Evolutionary conservation across 2,329 filamentous ascomycete genomes (phyloP).

Genomic region (Orbilia javanica): DNA sequence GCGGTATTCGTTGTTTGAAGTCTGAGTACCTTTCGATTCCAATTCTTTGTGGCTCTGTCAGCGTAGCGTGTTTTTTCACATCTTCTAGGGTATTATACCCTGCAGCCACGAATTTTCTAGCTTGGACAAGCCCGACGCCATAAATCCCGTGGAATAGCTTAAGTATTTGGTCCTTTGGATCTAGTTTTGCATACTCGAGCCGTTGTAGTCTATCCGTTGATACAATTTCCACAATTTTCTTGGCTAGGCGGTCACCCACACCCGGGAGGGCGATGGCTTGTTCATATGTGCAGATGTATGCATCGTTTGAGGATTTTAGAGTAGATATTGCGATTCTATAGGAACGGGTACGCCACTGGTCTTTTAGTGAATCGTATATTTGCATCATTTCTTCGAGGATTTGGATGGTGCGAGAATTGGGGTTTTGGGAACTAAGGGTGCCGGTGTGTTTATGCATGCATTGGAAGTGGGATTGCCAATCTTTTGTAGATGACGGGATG

Average conservation of each 20-base stretch:
- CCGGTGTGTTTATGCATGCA: slow-evolving; percentile 73
- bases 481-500: slow-evolving; percentile 18
- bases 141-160: slow-evolving; percentile 82
- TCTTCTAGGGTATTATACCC: slow-evolving; percentile 82
- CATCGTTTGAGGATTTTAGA: slow-evolving; percentile 71
- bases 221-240: slow-evolving; percentile 91
- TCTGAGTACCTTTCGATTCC: slow-evolving; percentile 85
- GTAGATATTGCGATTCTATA: slow-evolving; percentile 84
- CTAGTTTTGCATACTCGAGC: slow-evolving; percentile 77
- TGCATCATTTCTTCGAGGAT: slow-evolving; percentile 78
- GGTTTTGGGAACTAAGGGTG: slow-evolving; percentile 69
- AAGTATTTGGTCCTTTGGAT: slow-evolving; percentile 75
- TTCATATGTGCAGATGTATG: slow-evolving; percentile 34
- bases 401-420: slow-evolving; percentile 81
- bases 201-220: slow-evolving; percentile 78
- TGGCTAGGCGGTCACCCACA: slow-evolving; percentile 79
- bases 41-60: slow-evolving; percentile 78
- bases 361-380: slow-evolving; percentile 80
- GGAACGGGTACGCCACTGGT: slow-evolving; percentile 80
- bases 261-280: slow-evolving; percentile 70
- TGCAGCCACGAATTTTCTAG: slow-evolving; percentile 79
- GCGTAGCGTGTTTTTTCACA: slow-evolving; percentile 72
- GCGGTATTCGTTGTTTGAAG: slow-evolving; percentile 81
- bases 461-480: slow-evolving; percentile 61
- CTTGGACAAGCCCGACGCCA: slow-evolving; percentile 78